Evolutionary conservation across 1,284 basidiomycete species (phyloP), one percentile per base, ranked within the genome.

Genomic region (Cryptococcus neoformans): DNA sequence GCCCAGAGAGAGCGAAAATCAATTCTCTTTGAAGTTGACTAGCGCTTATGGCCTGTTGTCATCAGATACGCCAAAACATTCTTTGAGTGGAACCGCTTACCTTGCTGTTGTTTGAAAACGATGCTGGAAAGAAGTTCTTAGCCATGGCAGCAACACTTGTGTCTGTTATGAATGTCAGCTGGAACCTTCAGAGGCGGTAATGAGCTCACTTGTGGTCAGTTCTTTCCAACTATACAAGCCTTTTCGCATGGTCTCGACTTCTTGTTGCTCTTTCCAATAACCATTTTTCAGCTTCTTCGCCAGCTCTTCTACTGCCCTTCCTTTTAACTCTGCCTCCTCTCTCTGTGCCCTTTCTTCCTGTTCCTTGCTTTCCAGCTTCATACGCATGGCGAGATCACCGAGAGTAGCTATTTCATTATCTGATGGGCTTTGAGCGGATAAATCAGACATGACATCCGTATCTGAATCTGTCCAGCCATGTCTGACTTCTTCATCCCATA

Each of bases 391-490:
- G 8, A 21, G 40, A 34, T 28, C 56, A 28, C 44, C 54, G 2
- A 62, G 64, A 6, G 64, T 66, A 28, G 47, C 40, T 2, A 66
- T 34, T 34, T 63, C 53, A n/a, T 62, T 60, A 37, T 62, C 60
- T 21, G 47, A 56, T 2, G 53, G 53, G 54, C 60, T 64, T 21
- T 51, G 49, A 14, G 51, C 42, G 14, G 42, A 41, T 4, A 52
- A 52, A 4, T 49, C 46, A 34, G 49, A 51, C 4, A 44, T 49
- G 9, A 53, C 52, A 12, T 53, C 57, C 21, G 51, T 42, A 1
- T 69, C 68, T 28, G 63, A 66, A 14, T 72, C 70, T 6, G 70
- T 69, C 69, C 70, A 73, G n/a, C 72, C 71, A 11, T 64, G 58
- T 16, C 44, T 56, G 16, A 69, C 64, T 56, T 75, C 73, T 49